phyloP scores from a whole-genome alignment of 768 basidiomycete genomes.

The Clavaria fumosa region DNA sequence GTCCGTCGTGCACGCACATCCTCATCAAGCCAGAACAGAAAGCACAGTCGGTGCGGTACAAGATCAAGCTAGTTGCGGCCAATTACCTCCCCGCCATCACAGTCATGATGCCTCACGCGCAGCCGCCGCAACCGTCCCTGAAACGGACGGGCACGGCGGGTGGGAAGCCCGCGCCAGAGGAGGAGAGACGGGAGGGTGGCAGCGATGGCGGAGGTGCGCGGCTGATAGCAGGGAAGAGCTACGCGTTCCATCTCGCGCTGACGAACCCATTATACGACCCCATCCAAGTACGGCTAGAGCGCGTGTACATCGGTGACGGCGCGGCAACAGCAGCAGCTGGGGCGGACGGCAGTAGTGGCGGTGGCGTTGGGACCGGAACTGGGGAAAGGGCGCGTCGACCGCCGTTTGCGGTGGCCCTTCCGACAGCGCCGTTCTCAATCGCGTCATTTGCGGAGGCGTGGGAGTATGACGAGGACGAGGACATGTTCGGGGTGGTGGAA shows the following conservation, averaged over 20 bases:
- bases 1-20: slow-evolving; percentile 87
- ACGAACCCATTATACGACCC: slow-evolving; percentile 95
- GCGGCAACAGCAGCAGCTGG: slow-evolving; percentile 21
- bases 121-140: slow-evolving; percentile 26
- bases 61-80: slow-evolving; percentile 93
- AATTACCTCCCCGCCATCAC: slow-evolving; percentile 86
- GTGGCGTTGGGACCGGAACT: too few relatives aligned
- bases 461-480: slow-evolving; percentile 97
- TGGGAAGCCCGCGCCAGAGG: slow-evolving; percentile 21
- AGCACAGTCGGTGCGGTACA: slow-evolving; percentile 84
- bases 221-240: slow-evolving; percentile 69
- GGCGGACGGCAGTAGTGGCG: slow-evolving; percentile 23
- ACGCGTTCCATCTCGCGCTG: slow-evolving; percentile 78
- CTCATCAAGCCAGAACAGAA: slow-evolving; percentile 98
- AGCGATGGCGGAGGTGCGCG: too few relatives aligned
- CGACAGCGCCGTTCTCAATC: slow-evolving; percentile 63
- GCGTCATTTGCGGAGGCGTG: slow-evolving; percentile 91
- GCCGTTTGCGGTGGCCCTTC: slow-evolving; percentile 70
- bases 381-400: slow-evolving; percentile 47
- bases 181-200: slow-evolving; percentile 24
- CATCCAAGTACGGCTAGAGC: slow-evolving; percentile 79
- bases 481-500: slow-evolving; percentile 62
- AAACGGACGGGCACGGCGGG: slow-evolving; percentile 25
- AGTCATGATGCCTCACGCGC: slow-evolving; percentile 47
- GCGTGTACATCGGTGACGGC: slow-evolving; percentile 42